These are phyloP conservation scores for Scolecobasidium constrictum DNA, from an alignment of 2,329 filamentous ascomycete species.

Conservation along the genomic window DNA sequence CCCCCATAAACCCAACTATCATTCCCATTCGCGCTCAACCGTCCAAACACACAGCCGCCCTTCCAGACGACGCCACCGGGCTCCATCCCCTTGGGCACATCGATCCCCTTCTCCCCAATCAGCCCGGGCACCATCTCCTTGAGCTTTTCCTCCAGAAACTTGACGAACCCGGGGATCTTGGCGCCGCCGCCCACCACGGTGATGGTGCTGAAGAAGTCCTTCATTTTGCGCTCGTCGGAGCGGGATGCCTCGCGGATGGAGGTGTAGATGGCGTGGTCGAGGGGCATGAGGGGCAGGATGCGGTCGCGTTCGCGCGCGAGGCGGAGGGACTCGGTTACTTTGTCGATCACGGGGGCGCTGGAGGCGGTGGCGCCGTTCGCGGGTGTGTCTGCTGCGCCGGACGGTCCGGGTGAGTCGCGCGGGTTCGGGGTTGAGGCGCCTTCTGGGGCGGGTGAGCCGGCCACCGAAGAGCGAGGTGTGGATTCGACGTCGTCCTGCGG, in stretches of 20 bases:
- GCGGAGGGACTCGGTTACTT: conserved; percentile 37
- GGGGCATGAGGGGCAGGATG: conserved; percentile 68
- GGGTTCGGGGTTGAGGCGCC: conserved; percentile 53
- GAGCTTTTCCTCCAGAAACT: conserved; percentile 73
- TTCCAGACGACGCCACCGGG: conserved; percentile 98
- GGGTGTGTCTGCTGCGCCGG: conserved; percentile 33
- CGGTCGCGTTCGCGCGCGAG: conserved; percentile 61
- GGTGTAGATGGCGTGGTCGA: conserved; percentile 83
- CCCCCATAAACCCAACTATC: conserved; percentile 86
- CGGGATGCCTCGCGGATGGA: conserved; percentile 80
- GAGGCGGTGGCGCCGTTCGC: conserved; percentile 38
- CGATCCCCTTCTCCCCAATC: conserved; percentile 52
- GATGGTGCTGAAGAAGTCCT: conserved; percentile 80
- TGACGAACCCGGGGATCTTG: conserved; percentile 68
- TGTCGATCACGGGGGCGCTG: conserved; percentile 24
- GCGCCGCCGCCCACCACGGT: conserved; percentile 83
- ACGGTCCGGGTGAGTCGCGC: conserved; percentile 25
- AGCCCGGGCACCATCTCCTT: conserved; percentile 52
- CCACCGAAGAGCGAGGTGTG: conserved; percentile 76
- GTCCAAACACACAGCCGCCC: conserved; percentile 91
- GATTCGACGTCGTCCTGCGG: conserved; percentile 52
- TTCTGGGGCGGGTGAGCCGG: conserved; percentile 79
- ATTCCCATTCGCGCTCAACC: conserved; percentile 66
- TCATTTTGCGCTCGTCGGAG: conserved; percentile 83
- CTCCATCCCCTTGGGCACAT: conserved; percentile 76